phyloP scores from a whole-genome alignment of 495 filamentous ascomycete genomes.

The Mytilinidion resinicola region DNA sequence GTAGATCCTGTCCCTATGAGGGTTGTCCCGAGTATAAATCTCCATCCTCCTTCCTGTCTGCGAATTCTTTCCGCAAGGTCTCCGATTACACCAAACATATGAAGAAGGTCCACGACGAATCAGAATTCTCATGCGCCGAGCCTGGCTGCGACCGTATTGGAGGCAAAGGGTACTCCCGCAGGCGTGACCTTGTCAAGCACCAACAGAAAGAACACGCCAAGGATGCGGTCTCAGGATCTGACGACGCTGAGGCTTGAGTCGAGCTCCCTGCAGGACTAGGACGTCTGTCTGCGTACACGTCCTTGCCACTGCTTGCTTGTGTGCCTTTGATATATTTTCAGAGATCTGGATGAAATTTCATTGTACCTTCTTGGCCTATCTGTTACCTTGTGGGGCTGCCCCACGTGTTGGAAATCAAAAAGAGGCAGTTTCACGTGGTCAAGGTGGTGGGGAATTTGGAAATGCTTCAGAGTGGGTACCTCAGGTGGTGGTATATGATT shows the following conservation, averaged over 20 bases:
- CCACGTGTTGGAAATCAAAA: no score
- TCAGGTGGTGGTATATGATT: no score
- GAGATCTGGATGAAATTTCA: background rate
- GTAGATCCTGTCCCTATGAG: conserved; percentile 1
- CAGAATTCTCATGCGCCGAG: conserved; percentile 30
- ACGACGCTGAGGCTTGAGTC: background rate
- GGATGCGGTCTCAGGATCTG: background rate
- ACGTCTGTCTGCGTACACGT: background rate
- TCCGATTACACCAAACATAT: conserved; percentile 35
- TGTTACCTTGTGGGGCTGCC: no score
- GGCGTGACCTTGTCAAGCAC: conserved; percentile 33
- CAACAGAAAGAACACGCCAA: conserved; percentile 17
- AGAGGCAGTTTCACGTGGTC: no score
- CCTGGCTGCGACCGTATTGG: conserved; percentile 34
- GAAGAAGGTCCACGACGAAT: conserved; percentile 33
- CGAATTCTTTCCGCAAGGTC: conserved; percentile 20
- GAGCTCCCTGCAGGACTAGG: no score
- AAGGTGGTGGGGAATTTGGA: no score
- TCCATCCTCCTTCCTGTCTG: background rate
- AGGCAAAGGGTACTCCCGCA: conserved; percentile 33
- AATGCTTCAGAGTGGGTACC: no score
- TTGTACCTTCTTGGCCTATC: background rate
- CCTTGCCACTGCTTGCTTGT: background rate
- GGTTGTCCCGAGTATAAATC: background rate
- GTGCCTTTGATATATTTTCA: no score